A percentile compares a stretch with the other conserved stretches of the same genome.
Conservation (phyloP, 331 rosid genomes). For the Stylosanthes scabra region DNA sequence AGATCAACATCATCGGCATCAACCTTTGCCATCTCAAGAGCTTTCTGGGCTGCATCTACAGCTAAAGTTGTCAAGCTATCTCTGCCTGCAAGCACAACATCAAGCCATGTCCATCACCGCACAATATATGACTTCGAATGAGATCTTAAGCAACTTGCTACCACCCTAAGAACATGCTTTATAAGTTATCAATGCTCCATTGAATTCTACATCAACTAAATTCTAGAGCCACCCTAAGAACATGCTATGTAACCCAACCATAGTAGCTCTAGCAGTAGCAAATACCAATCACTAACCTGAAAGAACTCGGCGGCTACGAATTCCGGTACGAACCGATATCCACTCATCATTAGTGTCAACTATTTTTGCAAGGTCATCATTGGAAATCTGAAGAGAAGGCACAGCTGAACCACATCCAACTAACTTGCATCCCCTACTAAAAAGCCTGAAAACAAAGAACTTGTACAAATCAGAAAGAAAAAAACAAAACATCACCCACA, state of each 20-base stretch:
- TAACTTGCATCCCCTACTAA: conserved; percentile 87
- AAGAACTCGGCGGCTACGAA: conserved; percentile 77
- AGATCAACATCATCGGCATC: conserved; percentile 87
- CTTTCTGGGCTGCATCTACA: conserved; percentile 75
- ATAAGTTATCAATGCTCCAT: conserved; percentile 17
- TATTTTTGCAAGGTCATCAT: conserved; percentile 81
- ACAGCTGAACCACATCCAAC: conserved; percentile 96
- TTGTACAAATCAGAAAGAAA: conserved; percentile 24
- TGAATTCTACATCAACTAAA: conserved; percentile 13
- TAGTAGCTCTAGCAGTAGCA: conserved; percentile 10
- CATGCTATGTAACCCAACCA: conserved; percentile 15
- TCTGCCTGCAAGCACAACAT: conserved; percentile 54
- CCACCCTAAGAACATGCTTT: not conserved
- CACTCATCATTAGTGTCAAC: conserved; percentile 95
- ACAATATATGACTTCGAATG: conserved; percentile 28
- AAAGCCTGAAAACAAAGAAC: conserved; percentile 57
- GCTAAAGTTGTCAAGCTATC: conserved; percentile 76
- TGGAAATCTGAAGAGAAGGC: conserved; percentile 81
- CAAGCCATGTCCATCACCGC: conserved; percentile 7
- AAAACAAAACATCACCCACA: conserved; percentile 1
- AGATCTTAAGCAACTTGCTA: not conserved
- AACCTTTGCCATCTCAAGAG: conserved; percentile 95
- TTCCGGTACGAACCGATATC: conserved; percentile 94
- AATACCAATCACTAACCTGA: conserved; percentile 61
- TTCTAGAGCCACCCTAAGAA: conserved; percentile 31